These are phyloP conservation scores for Colletotrichum spinosum DNA, from an alignment of 2,329 filamentous ascomycete species.

Conservation along the genomic window DNA sequence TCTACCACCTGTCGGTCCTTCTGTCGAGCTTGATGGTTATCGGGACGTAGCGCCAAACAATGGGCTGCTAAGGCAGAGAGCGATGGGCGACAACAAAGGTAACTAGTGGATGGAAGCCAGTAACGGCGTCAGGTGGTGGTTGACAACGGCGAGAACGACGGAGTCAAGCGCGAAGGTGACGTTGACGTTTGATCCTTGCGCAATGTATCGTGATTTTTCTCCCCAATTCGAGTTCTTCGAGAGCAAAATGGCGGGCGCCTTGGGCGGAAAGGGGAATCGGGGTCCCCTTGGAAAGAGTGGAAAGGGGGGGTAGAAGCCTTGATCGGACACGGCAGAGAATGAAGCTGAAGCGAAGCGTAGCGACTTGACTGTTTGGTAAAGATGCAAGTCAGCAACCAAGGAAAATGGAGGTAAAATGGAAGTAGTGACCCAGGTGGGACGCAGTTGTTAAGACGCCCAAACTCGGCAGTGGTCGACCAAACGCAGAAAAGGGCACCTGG, in stretches of 20 bases:
- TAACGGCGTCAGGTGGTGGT: constrained; percentile 1
- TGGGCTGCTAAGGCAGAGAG: too few relatives aligned
- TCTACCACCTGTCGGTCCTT: constrained; percentile 9
- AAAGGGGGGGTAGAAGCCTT: constrained; percentile 11
- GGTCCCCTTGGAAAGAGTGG: constrained; percentile 22
- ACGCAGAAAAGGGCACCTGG: background rate
- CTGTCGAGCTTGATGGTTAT: constrained; percentile 30
- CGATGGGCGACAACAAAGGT: too few relatives aligned
- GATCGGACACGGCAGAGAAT: constrained; percentile 7
- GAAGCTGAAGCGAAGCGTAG: background rate
- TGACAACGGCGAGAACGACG: background rate
- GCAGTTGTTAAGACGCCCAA: constrained; percentile 23
- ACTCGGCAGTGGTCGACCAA: constrained; percentile 18
- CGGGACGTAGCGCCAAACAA: too few relatives aligned
- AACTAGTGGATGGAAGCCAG: background rate
- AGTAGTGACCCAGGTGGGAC: constrained; percentile 1
- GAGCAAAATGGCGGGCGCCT: too few relatives aligned
- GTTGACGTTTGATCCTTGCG: too few relatives aligned
- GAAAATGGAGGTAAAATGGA: background rate
- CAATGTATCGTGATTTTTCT: background rate
- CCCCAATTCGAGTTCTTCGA: background rate
- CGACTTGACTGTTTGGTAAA: constrained; percentile 23
- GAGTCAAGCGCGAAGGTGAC: constrained; percentile 3
- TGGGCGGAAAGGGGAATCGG: constrained; percentile 9
- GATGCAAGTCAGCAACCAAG: constrained; percentile 26